A percentile compares a stretch with the other conserved stretches of the same genome.
These are phyloP conservation scores for Alternaria sp. DNA, from an alignment of 2,329 filamentous ascomycete genomes.

Conservation along the genomic window DNA sequence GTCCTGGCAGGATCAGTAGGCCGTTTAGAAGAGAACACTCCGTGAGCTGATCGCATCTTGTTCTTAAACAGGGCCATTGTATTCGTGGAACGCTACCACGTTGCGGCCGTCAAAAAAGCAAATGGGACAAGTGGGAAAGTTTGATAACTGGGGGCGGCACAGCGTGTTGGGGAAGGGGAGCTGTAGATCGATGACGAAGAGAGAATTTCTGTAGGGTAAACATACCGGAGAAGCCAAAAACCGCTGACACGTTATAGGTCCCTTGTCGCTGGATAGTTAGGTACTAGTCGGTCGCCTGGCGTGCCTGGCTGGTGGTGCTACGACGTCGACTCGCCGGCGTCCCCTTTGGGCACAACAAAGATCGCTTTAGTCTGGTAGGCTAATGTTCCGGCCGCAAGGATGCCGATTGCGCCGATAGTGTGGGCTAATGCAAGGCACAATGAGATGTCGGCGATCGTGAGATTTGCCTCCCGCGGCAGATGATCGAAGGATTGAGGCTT, in stretches of 20 bases:
- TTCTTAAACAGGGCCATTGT: slow-evolving; percentile 37
- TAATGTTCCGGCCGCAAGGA: slow-evolving; percentile 6
- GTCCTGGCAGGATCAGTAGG: slow-evolving; percentile 26
- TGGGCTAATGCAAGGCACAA: slow-evolving; percentile 15
- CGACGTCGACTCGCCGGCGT: slow-evolving; percentile 8
- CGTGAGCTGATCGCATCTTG: slow-evolving; percentile 41
- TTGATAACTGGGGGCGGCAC: slow-evolving; percentile 1
- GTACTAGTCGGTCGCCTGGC: slow-evolving; percentile 6
- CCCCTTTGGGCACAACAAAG: slow-evolving; percentile 1
- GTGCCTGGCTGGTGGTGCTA: not conserved
- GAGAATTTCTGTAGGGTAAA: slow-evolving; percentile 23
- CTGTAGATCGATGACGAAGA: slow-evolving; percentile 26
- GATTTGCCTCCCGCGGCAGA: not conserved
- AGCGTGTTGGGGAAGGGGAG: slow-evolving; percentile 7
- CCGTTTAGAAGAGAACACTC: slow-evolving; percentile 31
- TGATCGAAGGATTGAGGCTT: slow-evolving; percentile 4
- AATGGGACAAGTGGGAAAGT: not conserved
- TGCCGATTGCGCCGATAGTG: not conserved
- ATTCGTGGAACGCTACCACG: not conserved
- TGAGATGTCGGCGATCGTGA: slow-evolving; percentile 5
- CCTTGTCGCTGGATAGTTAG: slow-evolving; percentile 1
- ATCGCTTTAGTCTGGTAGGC: slow-evolving; percentile 8
- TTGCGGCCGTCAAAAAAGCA: not conserved
- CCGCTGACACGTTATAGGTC: slow-evolving; percentile 12
- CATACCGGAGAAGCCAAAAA: slow-evolving; percentile 22